Evolutionary conservation across 2,329 filamentous ascomycete genomes (phyloP).

Genomic region (Sporothrix luriei): DNA sequence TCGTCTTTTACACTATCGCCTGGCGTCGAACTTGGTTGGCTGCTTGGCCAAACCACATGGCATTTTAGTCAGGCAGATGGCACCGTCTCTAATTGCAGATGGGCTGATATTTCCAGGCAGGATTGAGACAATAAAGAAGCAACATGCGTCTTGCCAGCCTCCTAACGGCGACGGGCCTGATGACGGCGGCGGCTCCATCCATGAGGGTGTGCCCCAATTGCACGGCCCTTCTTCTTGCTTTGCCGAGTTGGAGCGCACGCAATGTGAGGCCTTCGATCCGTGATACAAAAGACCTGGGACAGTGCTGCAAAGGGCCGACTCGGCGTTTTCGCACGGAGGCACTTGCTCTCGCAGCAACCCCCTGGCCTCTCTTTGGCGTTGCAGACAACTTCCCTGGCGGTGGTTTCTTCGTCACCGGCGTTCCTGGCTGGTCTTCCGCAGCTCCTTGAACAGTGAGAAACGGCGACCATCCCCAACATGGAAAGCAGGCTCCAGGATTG

Average conservation of each 20-base stretch:
- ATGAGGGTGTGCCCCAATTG: constrained; percentile 17
- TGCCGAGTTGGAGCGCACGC: neutral
- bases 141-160: neutral
- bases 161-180: constrained; percentile 26
- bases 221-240: neutral
- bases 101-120: neutral
- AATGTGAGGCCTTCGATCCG: too few relatives aligned
- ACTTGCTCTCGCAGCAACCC: neutral
- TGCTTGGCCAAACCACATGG: neutral
- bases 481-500: constrained; percentile 26
- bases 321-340: constrained; percentile 5
- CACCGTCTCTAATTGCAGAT: neutral
- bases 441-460: constrained; percentile 22
- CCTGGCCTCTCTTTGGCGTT: neutral
- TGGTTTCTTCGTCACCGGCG: constrained; percentile 11
- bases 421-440: constrained; percentile 24
- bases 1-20: neutral
- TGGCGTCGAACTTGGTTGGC: constrained; percentile 7
- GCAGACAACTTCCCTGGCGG: neutral
- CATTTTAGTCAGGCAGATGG: constrained; percentile 22
- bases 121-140: too few relatives aligned
- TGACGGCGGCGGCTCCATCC: constrained; percentile 25
- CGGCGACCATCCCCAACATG: constrained; percentile 22
- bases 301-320: constrained; percentile 14
- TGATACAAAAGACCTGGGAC: neutral